Evolutionary conservation across 306 rosid genomes (phyloP).

Genomic region (Calophaca sinica): DNA sequence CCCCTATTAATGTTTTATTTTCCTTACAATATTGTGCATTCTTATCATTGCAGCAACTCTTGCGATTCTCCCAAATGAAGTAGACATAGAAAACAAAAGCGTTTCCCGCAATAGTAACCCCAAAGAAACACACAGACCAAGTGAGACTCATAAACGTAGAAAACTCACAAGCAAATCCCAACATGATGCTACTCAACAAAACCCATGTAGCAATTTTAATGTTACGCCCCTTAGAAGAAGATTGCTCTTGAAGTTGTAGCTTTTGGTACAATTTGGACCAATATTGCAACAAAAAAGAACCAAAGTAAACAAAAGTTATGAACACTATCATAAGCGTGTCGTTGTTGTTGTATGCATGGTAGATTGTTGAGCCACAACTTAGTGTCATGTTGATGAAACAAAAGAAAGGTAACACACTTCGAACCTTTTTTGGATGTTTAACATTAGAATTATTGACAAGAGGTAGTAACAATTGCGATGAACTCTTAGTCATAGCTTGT

Average conservation of each 20-base stretch:
- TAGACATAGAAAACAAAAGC: constrained; percentile 33
- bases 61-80: constrained; percentile 33
- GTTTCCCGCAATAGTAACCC: constrained; percentile 26
- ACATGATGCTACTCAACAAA: constrained; percentile 38
- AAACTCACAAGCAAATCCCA: constrained; percentile 45
- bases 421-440: not conserved
- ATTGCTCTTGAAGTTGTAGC: not conserved
- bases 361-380: constrained; percentile 20
- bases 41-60: not conserved
- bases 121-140: not conserved
- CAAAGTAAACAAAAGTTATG: constrained; percentile 12
- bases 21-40: not conserved
- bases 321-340: constrained; percentile 32
- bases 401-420: constrained; percentile 9
- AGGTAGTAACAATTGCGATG: constrained; percentile 9
- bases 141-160: constrained; percentile 28
- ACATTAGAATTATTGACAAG: not conserved
- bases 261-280: constrained; percentile 5
- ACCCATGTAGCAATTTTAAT: constrained; percentile 42
- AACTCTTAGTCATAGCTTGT: not conserved
- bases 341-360: constrained; percentile 35
- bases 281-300: constrained; percentile 33
- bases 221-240: not conserved
- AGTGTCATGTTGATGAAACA: constrained; percentile 36
- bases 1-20: not conserved